phyloP scores from a whole-genome alignment of 805 yeast genomes.

The Debaryomyces maramus region DNA sequence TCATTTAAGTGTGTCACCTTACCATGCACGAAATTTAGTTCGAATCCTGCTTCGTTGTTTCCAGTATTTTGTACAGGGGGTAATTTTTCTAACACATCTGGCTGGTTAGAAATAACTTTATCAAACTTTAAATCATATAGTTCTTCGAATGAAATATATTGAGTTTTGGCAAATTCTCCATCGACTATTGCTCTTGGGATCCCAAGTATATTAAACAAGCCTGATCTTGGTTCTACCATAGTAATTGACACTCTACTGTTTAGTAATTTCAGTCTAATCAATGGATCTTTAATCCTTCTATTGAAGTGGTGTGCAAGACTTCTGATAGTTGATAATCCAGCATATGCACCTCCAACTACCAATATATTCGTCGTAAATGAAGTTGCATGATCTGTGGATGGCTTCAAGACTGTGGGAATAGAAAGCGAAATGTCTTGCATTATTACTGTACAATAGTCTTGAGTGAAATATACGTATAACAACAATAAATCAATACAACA shows the following conservation, averaged over 20 bases:
- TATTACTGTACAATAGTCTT: no score
- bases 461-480: no score
- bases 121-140: slow-evolving; percentile 30
- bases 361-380: slow-evolving; percentile 34
- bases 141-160: slow-evolving; percentile 33
- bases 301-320: slow-evolving; percentile 27
- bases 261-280: background rate
- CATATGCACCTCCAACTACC: slow-evolving; percentile 43
- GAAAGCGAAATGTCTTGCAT: slow-evolving; percentile 1
- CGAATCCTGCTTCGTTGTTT: slow-evolving; percentile 17
- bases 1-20: slow-evolving; percentile 25
- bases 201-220: slow-evolving; percentile 40
- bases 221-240: slow-evolving; percentile 40
- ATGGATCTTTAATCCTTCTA: slow-evolving; percentile 6
- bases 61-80: slow-evolving; percentile 2
- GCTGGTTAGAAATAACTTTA: slow-evolving; percentile 25
- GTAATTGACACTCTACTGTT: slow-evolving; percentile 27
- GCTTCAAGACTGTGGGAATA: background rate
- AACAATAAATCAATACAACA: no score
- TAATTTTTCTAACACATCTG: slow-evolving; percentile 15
- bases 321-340: slow-evolving; percentile 38
- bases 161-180: slow-evolving; percentile 37
- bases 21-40: slow-evolving; percentile 36
- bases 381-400: slow-evolving; percentile 3
- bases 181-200: slow-evolving; percentile 42